A percentile compares a stretch with the other conserved stretches of the same genome.
Conservation (phyloP, 352 stramenopile species). For the Phytophthora chlamydospora region DNA sequence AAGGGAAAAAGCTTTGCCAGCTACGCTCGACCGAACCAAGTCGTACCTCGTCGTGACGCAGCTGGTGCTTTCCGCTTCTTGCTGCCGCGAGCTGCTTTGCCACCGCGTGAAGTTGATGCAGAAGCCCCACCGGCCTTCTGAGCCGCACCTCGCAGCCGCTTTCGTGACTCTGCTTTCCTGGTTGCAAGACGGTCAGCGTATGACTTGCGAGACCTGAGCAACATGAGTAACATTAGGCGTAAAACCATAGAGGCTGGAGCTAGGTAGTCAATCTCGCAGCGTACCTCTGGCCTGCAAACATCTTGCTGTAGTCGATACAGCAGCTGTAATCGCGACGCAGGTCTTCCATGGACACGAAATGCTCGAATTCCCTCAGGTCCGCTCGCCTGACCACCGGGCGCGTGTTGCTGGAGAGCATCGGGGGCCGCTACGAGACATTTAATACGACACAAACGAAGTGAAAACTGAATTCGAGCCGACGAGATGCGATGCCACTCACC, state of each 20-base stretch:
- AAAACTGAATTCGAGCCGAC: not conserved
- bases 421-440: slow-evolving; percentile 5
- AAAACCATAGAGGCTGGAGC: no score
- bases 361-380: slow-evolving; percentile 64
- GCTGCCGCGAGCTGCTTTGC: slow-evolving; percentile 25
- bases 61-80: slow-evolving; percentile 37
- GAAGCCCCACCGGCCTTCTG: slow-evolving; percentile 7
- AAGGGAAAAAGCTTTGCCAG: not conserved
- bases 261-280: not conserved
- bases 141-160: slow-evolving; percentile 46
- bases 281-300: slow-evolving; percentile 76
- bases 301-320: slow-evolving; percentile 68
- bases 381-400: slow-evolving; percentile 31
- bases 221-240: not conserved
- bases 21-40: not conserved
- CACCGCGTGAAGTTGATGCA: slow-evolving; percentile 4
- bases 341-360: slow-evolving; percentile 75
- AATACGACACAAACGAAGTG: not conserved
- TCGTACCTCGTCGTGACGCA: slow-evolving; percentile 36
- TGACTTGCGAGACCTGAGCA: slow-evolving; percentile 43
- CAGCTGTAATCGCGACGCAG: slow-evolving; percentile 55
- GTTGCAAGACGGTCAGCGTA: slow-evolving; percentile 59
- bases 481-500: slow-evolving; percentile 26
- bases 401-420: slow-evolving; percentile 22
- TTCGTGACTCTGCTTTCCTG: slow-evolving; percentile 50